Conservation (phyloP, 495 filamentous ascomycete genomes). For the Aspergillus mulundensis region DNA sequence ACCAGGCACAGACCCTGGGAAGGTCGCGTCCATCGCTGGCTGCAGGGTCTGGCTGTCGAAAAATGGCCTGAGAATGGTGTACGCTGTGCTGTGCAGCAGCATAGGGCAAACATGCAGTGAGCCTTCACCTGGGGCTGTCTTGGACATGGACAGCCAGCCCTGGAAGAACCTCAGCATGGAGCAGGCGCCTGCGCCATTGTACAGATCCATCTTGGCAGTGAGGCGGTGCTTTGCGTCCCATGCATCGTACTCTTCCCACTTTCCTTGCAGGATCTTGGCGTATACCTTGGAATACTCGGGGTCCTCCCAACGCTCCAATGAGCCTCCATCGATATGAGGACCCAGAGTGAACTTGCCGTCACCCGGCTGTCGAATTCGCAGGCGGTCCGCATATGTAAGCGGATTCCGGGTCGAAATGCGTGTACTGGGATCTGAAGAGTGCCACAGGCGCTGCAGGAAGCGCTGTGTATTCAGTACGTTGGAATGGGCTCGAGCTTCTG, state of each 20-base stretch:
- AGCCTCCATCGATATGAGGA: conserved; percentile 81
- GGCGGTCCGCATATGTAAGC: conserved; percentile 72
- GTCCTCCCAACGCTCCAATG: conserved; percentile 82
- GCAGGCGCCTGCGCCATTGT: conserved; percentile 78
- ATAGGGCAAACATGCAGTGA: conserved; percentile 82
- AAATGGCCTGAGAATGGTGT: conserved; percentile 82
- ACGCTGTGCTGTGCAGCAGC: conserved; percentile 67
- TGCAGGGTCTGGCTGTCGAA: conserved; percentile 55
- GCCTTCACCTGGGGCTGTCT: conserved; percentile 66
- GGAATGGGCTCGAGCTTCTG: conserved; percentile 68
- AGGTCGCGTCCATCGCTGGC: conserved; percentile 34
- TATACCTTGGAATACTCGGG: conserved; percentile 75
- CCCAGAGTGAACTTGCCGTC: conserved; percentile 80
- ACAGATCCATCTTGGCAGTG: conserved; percentile 66
- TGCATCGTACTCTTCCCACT: conserved; percentile 79
- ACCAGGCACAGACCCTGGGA: conserved; percentile 75
- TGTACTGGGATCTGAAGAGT: conserved; percentile 58
- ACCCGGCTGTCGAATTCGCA: conserved; percentile 62
- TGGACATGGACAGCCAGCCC: conserved; percentile 80
- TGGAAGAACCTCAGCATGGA: conserved; percentile 86
- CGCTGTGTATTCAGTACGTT: conserved; percentile 64
- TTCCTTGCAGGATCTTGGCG: conserved; percentile 63
- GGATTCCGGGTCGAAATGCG: conserved; percentile 63
- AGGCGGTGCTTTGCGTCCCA: conserved; percentile 72
- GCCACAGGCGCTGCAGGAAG: conserved; percentile 72